Evolutionary conservation across 192 early-diverging fungal genomes (phyloP).

Genomic region (Backusella macrospora): DNA sequence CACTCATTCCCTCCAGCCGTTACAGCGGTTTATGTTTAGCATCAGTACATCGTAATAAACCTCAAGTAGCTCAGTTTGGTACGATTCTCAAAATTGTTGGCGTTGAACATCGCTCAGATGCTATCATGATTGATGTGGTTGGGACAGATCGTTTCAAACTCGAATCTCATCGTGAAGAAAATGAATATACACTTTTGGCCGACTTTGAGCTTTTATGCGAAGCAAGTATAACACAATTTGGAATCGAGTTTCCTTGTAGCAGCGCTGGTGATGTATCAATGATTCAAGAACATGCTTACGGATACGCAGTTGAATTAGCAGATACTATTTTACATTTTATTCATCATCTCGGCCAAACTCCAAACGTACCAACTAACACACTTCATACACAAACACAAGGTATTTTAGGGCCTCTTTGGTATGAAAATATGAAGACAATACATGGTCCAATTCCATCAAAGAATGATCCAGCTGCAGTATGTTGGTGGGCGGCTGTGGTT

Average conservation of each 20-base stretch:
- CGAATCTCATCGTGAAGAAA: background rate
- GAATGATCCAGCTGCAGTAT: constrained; percentile 13
- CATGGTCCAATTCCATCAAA: constrained; percentile 24
- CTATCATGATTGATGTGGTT: constrained; percentile 24
- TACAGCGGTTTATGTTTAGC: constrained; percentile 26
- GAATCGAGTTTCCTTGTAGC: constrained; percentile 8
- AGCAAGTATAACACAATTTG: background rate
- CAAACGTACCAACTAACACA: background rate
- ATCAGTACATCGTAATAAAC: constrained; percentile 16
- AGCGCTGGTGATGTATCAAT: background rate
- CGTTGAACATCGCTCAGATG: constrained; percentile 23
- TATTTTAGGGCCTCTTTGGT: constrained; percentile 24
- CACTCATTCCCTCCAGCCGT: constrained; percentile 17
- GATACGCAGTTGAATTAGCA: constrained; percentile 20
- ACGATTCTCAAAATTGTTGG: constrained; percentile 22
- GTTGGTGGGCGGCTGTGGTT: constrained; percentile 26
- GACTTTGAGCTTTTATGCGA: constrained; percentile 11
- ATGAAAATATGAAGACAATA: constrained; percentile 9
- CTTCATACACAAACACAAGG: constrained; percentile 18
- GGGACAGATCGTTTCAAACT: constrained; percentile 23
- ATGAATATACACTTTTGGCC: constrained; percentile 7
- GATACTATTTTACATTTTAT: constrained; percentile 21
- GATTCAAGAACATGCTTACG: constrained; percentile 1
- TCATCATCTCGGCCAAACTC: background rate
- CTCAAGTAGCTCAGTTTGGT: constrained; percentile 27